phyloP scores from a whole-genome alignment of 2,329 filamentous ascomycete species.

The Penicillium sp. region DNA sequence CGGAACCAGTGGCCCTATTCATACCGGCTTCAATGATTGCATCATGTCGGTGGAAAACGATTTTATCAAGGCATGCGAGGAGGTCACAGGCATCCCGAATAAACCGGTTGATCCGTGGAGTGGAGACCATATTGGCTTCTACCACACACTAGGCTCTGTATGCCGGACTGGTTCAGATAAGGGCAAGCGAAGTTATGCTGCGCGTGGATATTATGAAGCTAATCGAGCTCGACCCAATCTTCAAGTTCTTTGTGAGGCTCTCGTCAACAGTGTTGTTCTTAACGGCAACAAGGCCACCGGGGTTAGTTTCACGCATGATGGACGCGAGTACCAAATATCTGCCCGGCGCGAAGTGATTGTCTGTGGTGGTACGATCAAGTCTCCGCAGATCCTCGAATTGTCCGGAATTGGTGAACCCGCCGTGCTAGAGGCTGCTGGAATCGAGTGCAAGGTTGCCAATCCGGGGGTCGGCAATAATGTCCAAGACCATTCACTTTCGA shows the following conservation, averaged over 20 bases:
- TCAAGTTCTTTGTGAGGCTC: neutral
- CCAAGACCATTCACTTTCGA: constrained; percentile 51
- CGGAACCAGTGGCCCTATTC: neutral
- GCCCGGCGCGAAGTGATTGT: constrained; percentile 69
- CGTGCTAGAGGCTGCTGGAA: constrained; percentile 46
- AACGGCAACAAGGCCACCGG: no score
- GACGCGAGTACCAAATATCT: no score
- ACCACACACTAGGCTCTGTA: constrained; percentile 38
- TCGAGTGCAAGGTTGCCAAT: constrained; percentile 51
- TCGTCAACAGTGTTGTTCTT: no score
- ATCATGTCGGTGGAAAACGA: constrained; percentile 19
- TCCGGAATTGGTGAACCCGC: constrained; percentile 61
- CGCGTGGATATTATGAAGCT: constrained; percentile 46
- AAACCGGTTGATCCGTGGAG: constrained; percentile 35
- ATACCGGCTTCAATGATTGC: neutral
- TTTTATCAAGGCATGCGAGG: constrained; percentile 23
- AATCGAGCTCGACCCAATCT: constrained; percentile 13
- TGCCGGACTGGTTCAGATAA: constrained; percentile 30
- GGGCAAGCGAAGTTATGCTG: constrained; percentile 42
- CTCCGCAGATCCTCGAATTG: constrained; percentile 63
- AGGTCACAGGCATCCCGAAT: neutral
- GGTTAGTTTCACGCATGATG: no score
- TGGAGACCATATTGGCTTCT: constrained; percentile 43
- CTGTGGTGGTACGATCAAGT: constrained; percentile 61
- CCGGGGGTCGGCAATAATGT: constrained; percentile 56